These are phyloP conservation scores for Macrophomina phaseolina DNA, from an alignment of 2,329 filamentous ascomycete genomes.

Conservation along the genomic window DNA sequence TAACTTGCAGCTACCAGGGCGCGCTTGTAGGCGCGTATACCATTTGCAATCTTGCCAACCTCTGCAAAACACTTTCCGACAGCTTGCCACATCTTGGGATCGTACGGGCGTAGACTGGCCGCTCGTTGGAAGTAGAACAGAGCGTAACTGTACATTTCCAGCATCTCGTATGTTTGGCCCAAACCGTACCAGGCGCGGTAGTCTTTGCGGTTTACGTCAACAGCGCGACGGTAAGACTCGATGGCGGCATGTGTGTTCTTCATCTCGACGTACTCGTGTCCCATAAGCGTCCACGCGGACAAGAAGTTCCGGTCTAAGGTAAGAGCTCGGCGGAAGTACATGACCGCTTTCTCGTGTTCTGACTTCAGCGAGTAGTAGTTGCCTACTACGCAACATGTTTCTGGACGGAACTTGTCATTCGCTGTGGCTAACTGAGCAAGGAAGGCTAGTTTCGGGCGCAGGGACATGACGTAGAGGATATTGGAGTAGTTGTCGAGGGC, in stretches of 20 bases:
- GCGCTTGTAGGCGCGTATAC: conserved; percentile 93
- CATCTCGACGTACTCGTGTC: conserved; percentile 97
- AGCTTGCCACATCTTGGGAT: conserved; percentile 98
- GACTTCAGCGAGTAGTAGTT: conserved; percentile 97
- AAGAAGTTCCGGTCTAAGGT: conserved; percentile 89
- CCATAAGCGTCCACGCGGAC: conserved; percentile 98
- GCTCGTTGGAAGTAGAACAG: conserved; percentile 98
- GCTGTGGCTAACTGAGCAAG: conserved; percentile 84
- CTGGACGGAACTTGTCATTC: conserved; percentile 93
- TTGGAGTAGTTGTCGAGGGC: conserved; percentile 96
- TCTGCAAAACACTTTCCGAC: conserved; percentile 91
- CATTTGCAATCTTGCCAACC: conserved; percentile 84
- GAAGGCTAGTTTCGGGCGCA: conserved; percentile 88
- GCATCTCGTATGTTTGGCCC: conserved; percentile 94
- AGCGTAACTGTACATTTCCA: conserved; percentile 97
- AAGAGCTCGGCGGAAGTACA: conserved; percentile 93
- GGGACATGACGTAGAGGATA: conserved; percentile 90
- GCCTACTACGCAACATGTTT: conserved; percentile 94
- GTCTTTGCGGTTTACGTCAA: conserved; percentile 94
- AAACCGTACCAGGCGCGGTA: conserved; percentile 98
- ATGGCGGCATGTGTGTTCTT: conserved; percentile 99
- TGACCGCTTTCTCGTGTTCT: conserved; percentile 95
- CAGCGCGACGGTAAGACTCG: conserved; percentile 92
- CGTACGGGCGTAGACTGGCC: conserved; percentile 89
- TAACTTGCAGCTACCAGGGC: conserved; percentile 87